Percentiles rank a stretch among this genome's conserved stretches.
Evolutionary conservation across 148 eudicot species (phyloP).

Genomic region (Linanthus parryae): DNA sequence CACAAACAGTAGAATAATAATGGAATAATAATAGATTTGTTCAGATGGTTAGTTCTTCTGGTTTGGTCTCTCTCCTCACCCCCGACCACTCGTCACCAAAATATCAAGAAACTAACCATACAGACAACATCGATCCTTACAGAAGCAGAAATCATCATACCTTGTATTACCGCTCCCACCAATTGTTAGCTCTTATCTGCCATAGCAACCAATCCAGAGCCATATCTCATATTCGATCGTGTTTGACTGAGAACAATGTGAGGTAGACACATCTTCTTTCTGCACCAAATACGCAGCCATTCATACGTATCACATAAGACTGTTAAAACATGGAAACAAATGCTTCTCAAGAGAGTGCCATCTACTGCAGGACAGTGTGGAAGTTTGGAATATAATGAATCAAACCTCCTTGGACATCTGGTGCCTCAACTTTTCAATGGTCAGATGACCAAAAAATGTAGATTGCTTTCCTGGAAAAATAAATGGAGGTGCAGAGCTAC

Average conservation of each 20-base stretch:
- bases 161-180: conserved; percentile 42
- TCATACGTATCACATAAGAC: neutral
- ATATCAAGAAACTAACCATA: neutral
- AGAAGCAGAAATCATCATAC: too few relatives aligned
- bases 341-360: conserved; percentile 17
- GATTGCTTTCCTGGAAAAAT: conserved; percentile 30
- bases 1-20: neutral
- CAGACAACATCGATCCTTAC: neutral
- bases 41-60: too few relatives aligned
- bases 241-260: conserved; percentile 68
- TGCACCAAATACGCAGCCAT: neutral
- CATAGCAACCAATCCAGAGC: conserved; percentile 69
- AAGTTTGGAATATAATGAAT: too few relatives aligned
- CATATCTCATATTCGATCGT: conserved; percentile 72
- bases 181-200: conserved; percentile 39
- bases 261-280: conserved; percentile 65
- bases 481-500: conserved; percentile 18
- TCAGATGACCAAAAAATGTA: conserved; percentile 53
- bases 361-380: too few relatives aligned
- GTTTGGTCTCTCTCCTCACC: too few relatives aligned
- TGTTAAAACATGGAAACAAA: neutral
- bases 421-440: conserved; percentile 30
- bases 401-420: conserved; percentile 42
- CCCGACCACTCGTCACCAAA: too few relatives aligned
- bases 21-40: neutral